A percentile compares a stretch with the other conserved stretches of the same genome.
phyloP scores from a whole-genome alignment of 208 protist genomes.

The Crithidia mellificae region DNA sequence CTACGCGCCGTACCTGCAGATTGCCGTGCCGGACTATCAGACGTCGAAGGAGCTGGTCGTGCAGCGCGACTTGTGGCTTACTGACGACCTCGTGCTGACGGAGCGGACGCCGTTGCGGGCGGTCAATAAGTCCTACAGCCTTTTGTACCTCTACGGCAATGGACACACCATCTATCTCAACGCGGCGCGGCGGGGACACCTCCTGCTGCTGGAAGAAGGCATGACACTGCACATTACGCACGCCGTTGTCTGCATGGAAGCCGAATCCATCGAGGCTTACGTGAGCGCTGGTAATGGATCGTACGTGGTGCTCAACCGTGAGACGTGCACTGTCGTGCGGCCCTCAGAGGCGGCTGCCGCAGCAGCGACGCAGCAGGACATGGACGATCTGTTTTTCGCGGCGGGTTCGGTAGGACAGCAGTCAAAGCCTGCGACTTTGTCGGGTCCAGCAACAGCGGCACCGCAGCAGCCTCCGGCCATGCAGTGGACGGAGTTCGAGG shows the following conservation, averaged over 20 bases:
- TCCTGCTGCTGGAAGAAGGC: constrained; percentile 67
- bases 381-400: neutral
- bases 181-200: constrained; percentile 20
- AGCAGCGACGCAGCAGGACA: neutral
- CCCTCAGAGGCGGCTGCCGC: neutral
- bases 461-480: neutral
- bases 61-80: constrained; percentile 49
- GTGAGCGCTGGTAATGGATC: constrained; percentile 63
- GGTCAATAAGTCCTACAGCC: constrained; percentile 40
- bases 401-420: neutral
- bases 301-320: constrained; percentile 58
- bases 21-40: constrained; percentile 54
- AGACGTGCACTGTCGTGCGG: constrained; percentile 33
- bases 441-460: no score
- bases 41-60: constrained; percentile 44
- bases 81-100: constrained; percentile 51
- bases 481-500: constrained; percentile 22
- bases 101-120: constrained; percentile 47
- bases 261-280: constrained; percentile 57
- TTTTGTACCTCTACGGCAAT: constrained; percentile 62
- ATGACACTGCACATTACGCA: constrained; percentile 70
- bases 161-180: constrained; percentile 68
- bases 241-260: constrained; percentile 54
- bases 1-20: constrained; percentile 68
- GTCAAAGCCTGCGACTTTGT: neutral